phyloP scores from a whole-genome alignment of 192 early-diverging fungal genomes.

The Tieghemiomyces parasiticus region DNA sequence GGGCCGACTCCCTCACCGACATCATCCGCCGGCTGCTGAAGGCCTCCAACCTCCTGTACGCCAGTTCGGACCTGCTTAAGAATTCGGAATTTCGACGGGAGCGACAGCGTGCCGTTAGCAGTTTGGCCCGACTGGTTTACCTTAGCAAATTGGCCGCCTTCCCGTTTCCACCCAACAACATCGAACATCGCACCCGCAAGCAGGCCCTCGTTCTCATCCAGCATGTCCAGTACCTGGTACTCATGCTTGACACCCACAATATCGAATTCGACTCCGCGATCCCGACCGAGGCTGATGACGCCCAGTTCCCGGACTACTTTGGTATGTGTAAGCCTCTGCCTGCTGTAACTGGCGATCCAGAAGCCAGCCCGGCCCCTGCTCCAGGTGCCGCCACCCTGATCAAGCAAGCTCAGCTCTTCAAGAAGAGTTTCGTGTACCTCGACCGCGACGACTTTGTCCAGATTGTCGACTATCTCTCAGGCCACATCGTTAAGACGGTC shows the following conservation, averaged over 20 bases:
- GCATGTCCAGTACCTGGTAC: conserved; percentile 8
- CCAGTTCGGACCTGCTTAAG: conserved; percentile 9
- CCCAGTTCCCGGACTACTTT: conserved; percentile 8
- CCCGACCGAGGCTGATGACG: neutral
- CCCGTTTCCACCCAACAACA: conserved; percentile 6
- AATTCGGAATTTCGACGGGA: conserved; percentile 5
- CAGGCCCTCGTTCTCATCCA: conserved; percentile 6
- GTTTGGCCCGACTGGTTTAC: conserved; percentile 10
- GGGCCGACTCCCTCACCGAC: conserved; percentile 10
- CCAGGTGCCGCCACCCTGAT: neutral
- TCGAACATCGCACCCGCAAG: neutral
- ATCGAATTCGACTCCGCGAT: neutral
- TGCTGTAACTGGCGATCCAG: neutral
- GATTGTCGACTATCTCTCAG: neutral
- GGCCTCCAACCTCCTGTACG: conserved; percentile 10
- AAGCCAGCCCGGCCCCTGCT: neutral
- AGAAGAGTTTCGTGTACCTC: conserved; percentile 9
- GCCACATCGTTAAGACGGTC: conserved; percentile 8
- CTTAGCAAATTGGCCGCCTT: neutral
- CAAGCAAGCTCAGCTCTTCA: neutral
- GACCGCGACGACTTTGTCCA: conserved; percentile 3
- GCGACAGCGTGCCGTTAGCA: conserved; percentile 11
- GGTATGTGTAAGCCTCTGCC: neutral
- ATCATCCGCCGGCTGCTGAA: conserved; percentile 5
- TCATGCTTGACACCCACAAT: conserved; percentile 10